Evolutionary conservation across 1,284 basidiomycete genomes (phyloP).

Genomic region (Rhodotorula sp.): DNA sequence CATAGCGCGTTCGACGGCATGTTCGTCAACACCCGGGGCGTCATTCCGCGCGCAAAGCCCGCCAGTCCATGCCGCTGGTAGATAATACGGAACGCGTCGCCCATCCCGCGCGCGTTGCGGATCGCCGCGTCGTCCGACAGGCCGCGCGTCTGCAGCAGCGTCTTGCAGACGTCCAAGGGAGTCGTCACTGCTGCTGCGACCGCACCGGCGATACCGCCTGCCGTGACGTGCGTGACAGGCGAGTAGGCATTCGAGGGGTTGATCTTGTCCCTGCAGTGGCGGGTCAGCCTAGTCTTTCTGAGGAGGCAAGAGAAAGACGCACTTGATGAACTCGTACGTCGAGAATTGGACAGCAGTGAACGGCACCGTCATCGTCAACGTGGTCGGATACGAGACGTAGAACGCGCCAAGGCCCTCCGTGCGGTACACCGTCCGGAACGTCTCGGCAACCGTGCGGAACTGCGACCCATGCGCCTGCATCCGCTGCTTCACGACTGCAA

Average conservation of each 20-base stretch:
- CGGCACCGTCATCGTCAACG: slow-evolving; percentile 92
- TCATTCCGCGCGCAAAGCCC: slow-evolving; percentile 84
- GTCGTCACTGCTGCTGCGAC: slow-evolving; percentile 95
- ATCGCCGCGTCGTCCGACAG: slow-evolving; percentile 79
- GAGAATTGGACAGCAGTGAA: slow-evolving; percentile 98
- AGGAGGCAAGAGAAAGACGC: not conserved
- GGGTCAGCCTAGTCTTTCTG: not conserved
- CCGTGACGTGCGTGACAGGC: slow-evolving; percentile 83
- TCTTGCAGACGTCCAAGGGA: slow-evolving; percentile 98
- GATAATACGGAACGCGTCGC: slow-evolving; percentile 86
- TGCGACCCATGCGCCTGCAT: slow-evolving; percentile 96
- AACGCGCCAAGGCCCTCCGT: slow-evolving; percentile 88
- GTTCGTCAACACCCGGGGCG: slow-evolving; percentile 89
- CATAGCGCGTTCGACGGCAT: slow-evolving; percentile 97
- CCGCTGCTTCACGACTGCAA: slow-evolving; percentile 92
- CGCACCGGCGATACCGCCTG: slow-evolving; percentile 89
- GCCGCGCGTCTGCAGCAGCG: slow-evolving; percentile 90
- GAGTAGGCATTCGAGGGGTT: slow-evolving; percentile 88
- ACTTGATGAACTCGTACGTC: slow-evolving; percentile 91
- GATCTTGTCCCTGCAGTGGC: slow-evolving; percentile 58
- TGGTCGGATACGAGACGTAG: slow-evolving; percentile 98
- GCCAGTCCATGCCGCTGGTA: slow-evolving; percentile 78
- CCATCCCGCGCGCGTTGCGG: slow-evolving; percentile 78
- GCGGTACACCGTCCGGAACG: slow-evolving; percentile 78
- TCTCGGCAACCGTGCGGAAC: slow-evolving; percentile 78